Percentiles rank a stretch among this genome's conserved stretches.
These are phyloP conservation scores for Violaceomyces palustris DNA, from an alignment of 1,284 basidiomycete genomes.

Conservation along the genomic window DNA sequence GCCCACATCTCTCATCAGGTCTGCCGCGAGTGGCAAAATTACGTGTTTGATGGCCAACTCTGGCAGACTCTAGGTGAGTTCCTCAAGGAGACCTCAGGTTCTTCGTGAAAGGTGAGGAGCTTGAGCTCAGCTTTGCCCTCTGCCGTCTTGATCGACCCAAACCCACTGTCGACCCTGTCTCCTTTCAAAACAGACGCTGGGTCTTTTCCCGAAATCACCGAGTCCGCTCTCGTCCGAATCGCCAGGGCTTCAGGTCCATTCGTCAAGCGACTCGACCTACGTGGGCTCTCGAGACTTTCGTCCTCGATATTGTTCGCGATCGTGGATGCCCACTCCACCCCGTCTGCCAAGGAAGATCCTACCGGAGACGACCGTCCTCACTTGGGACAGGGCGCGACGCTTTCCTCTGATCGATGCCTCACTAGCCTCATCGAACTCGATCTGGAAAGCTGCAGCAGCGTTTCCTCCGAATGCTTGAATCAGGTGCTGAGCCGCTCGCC, in stretches of 20 bases:
- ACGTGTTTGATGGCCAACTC: conserved; percentile 80
- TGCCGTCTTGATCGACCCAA: too few relatives aligned
- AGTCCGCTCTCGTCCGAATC: conserved; percentile 18
- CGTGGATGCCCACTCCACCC: conserved; percentile 16
- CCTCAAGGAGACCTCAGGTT: too few relatives aligned
- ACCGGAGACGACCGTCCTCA: conserved; percentile 1
- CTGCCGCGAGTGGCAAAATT: conserved; percentile 69
- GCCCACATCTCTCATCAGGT: too few relatives aligned
- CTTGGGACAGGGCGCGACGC: neutral
- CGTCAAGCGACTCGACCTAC: conserved; percentile 63
- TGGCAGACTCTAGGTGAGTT: too few relatives aligned
- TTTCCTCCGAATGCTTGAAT: conserved; percentile 66
- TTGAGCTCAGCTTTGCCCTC: too few relatives aligned
- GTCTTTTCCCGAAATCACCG: conserved; percentile 54
- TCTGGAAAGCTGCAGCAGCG: conserved; percentile 66
- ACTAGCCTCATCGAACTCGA: conserved; percentile 59
- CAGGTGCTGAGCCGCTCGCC: conserved; percentile 68
- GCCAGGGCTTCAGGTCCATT: conserved; percentile 59
- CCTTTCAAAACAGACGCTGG: conserved; percentile 60
- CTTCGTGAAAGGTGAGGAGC: too few relatives aligned
- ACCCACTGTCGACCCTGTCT: too few relatives aligned
- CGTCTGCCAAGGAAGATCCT: too few relatives aligned
- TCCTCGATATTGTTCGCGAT: conserved; percentile 16
- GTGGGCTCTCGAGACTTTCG: conserved; percentile 62
- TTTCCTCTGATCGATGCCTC: neutral